Evolutionary conservation across 352 stramenopile genomes (phyloP), one percentile per base, ranked within the genome.

Genomic region (Phytophthora aleatoria): DNA sequence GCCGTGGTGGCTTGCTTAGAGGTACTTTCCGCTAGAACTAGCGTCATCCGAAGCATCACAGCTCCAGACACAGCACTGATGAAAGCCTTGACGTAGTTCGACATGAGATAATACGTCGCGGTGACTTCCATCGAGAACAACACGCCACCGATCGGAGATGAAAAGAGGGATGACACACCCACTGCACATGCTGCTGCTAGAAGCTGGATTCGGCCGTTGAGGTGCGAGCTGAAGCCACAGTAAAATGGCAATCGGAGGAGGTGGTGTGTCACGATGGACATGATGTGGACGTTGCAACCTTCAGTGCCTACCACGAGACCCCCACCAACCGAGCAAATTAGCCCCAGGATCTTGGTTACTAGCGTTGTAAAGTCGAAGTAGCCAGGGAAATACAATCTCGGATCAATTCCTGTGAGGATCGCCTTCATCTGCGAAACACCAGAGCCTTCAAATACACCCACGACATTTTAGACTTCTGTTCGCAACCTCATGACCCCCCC

Each of bases 221-320:
- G 75, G 9, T 79, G 81, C 20, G 80, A 60, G 55, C 86, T 90
- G 56, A 97, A 92, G 16, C 69, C 70, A 6, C 59, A 42, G 57
- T 98, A 98, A 39, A 86, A 60, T 0, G 73, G 69, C 3, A 81
- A 76, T 33, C 83, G 81, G 60, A 98, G 91, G 35, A 98, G 62
- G 42, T 96, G 83, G 63, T 98, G 89, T 16, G 93, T 95, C 38
- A 98, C 79, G 54, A 96, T 97, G 30, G 87, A 95, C 74, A 95
- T 95, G 58, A 98, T 97, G 79, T 99, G 96, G 15, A 99, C 96
- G 83, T 99, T 99, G 1, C 97, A 96, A 28, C 98, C 98, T 77
- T 99, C 98, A 8, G 98, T 99, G 55, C 98, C 98, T 2, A 99
- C 92, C 15, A 98, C 87, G 7, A 99, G 83, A 3, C 97, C 97